Percentiles rank a stretch among this genome's conserved stretches.
Conservation (phyloP, 2,329 filamentous ascomycete species). For the Epichloe gansuensis region DNA sequence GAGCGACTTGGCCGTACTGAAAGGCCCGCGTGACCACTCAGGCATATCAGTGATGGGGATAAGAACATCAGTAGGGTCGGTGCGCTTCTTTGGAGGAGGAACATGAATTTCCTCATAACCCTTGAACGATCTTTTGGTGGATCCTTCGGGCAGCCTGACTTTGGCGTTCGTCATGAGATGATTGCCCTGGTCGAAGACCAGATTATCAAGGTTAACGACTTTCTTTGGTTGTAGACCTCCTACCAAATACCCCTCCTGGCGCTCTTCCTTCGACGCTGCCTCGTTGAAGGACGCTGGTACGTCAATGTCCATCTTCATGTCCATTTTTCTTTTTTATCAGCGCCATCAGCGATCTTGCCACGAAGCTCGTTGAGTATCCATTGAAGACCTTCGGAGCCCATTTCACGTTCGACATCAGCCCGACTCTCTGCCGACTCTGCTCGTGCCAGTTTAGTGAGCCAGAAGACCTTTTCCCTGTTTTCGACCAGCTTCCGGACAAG, state of each 20-base stretch:
- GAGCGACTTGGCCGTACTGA: conserved; percentile 73
- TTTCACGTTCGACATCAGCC: conserved; percentile 72
- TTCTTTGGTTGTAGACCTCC: conserved; percentile 79
- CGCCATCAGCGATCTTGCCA: conserved; percentile 52
- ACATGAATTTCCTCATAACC: conserved; percentile 98
- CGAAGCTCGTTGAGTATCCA: conserved; percentile 80
- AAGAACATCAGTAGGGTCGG: conserved; percentile 65
- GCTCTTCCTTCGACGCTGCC: conserved; percentile 38
- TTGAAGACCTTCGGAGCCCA: conserved; percentile 77
- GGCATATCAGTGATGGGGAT: conserved; percentile 82
- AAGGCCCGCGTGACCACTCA: conserved; percentile 80
- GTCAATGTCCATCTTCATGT: conserved; percentile 94
- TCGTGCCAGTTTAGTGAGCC: conserved; percentile 79
- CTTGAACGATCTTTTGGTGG: conserved; percentile 91
- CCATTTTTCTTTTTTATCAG: conserved; percentile 54
- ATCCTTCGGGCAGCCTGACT: conserved; percentile 85
- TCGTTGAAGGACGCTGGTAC: conserved; percentile 48
- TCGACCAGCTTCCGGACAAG: conserved; percentile 81
- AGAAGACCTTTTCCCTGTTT: conserved; percentile 89
- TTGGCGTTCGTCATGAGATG: conserved; percentile 99
- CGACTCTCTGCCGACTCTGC: conserved; percentile 70
- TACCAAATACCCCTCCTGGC: conserved; percentile 55
- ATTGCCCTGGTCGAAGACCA: conserved; percentile 95
- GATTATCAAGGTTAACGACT: conserved; percentile 85
- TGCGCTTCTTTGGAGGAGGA: conserved; percentile 78